Base-by-base conservation (phyloP, 2,329 filamentous ascomycete genomes). In the Apiospora pterosperma region DNA sequence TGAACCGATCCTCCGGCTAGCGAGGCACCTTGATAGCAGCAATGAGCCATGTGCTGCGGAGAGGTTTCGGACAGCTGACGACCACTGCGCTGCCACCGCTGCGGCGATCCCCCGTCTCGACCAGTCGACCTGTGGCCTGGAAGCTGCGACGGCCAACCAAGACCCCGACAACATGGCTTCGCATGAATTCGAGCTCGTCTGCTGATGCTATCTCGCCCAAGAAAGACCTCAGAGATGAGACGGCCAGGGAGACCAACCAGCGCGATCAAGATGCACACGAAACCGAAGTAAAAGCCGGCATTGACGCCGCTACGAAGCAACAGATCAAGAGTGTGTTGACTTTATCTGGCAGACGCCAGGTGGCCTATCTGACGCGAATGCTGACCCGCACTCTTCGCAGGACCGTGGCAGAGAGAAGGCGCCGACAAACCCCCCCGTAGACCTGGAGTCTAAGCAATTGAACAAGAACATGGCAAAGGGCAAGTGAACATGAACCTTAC, bases 381-480 rank as follows among this genome's bases (percentile, higher is more conserved):
- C 44, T 52, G 25, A 52, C 25, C 3, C 25, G 44, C 7, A 19
- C 14, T 52, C 5, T 19, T 3, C n/a, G 25, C 44, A 52, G 44
- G 85, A 39, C 88, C 88, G 69, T 90, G 88, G 88, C 86, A 86
- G 69, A 80, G 86, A 60, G 84, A 89, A 69, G 87, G 87, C 12
- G 84, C 84, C 38, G 84, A 88, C 67, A 71, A 78, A 41, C 82
- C 86, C n/a, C n/a, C 87, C 87, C 6, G 85, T 88, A 4, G 79
- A 79, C 64, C 74, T 81, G 63, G 74, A 81, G 68, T 84, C 67
- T 77, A 84, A 67, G 39, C 52, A 62, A n/a, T 66, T 74, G 69
- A 75, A 75, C 67, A 75, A 73, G 66, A 82, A 83, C 14, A 90
- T 90, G 87, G 88, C 85, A 2, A 90, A 89, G 75, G 89, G 87